Evolutionary conservation across 371 early-diverging fungal genomes (phyloP), one percentile per base, ranked within the genome.

Genomic region (Lichtheimia ramosa): DNA sequence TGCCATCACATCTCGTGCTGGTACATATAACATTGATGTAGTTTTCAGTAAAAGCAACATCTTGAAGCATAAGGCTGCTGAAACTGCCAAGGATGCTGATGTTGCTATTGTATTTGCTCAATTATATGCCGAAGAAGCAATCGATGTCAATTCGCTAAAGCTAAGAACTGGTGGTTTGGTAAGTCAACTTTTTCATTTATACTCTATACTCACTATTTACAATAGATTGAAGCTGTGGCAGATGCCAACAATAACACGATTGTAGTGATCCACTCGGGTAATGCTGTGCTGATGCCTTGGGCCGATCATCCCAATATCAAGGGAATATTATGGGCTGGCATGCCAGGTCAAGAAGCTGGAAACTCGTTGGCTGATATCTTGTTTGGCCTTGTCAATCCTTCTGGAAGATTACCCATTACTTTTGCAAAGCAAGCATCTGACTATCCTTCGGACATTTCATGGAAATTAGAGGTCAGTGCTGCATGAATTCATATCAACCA

Each of bases 261-360:
- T 46, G 87, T 88, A 18, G 83, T 88, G 3, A 66, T 85, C 3
- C 83, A 86, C 67, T 66, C 75, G 24, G 82, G 81, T 16, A 85
- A 85, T 13, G 68, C 87, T 55, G 79, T 86, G 13, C 52, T 72
- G 51, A 82, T 85, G 81, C 78, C 74, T 2, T 87, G 84, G 85
- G 55, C 73, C 51, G 55, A 74, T 54, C 77, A 85, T 63, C 79
- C 84, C 23, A 79, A 83, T 48, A 71, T 80, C 46, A 82, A 73
- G 48, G 84, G 85, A 14, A 72, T 87, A 25, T 59, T 87, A 7
- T 77, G 74, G 62, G 79, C 85, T 21, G 73, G 77, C 43, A 53
- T 77, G 43, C 81, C 81, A 16, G 81, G 79, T 41, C 79, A 84
- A 63, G 85, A 83, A 59, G 59, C 75, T 20, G 85, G 85, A 8